These are phyloP conservation scores for Dendrobium huoshanense DNA, from an alignment of 106 monocot genomes.

Conservation along the genomic window DNA sequence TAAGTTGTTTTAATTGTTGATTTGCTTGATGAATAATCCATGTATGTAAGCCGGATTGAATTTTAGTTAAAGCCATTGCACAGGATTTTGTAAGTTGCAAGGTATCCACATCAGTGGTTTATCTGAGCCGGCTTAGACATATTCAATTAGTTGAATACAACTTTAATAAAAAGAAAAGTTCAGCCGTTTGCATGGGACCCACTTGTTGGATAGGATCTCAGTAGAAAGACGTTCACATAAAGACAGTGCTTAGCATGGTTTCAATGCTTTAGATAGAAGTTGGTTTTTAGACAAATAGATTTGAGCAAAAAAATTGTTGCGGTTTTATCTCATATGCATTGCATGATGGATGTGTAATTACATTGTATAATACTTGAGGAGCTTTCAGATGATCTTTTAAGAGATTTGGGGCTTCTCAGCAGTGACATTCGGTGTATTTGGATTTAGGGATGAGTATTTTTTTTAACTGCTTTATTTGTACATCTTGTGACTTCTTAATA, in stretches of 20 bases:
- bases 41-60: background rate
- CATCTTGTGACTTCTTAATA: background rate
- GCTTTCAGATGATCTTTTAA: background rate
- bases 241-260: too few relatives aligned
- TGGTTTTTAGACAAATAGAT: too few relatives aligned
- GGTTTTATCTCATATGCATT: background rate
- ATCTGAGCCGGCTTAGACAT: background rate
- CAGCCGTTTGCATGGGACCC: background rate
- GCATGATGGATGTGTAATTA: background rate
- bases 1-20: background rate
- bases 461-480: background rate
- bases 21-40: background rate
- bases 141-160: background rate
- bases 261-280: too few relatives aligned
- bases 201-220: background rate
- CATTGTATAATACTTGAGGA: background rate
- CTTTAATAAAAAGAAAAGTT: background rate
- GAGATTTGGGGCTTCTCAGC: background rate
- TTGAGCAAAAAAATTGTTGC: background rate
- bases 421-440: background rate
- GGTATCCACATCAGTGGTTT: background rate
- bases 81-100: background rate
- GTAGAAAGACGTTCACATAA: too few relatives aligned
- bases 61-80: background rate
- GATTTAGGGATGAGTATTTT: background rate